Evolutionary conservation across 768 basidiomycete species (phyloP), one percentile per base, ranked within the genome.

Genomic region (Botryobasidium botryosum): DNA sequence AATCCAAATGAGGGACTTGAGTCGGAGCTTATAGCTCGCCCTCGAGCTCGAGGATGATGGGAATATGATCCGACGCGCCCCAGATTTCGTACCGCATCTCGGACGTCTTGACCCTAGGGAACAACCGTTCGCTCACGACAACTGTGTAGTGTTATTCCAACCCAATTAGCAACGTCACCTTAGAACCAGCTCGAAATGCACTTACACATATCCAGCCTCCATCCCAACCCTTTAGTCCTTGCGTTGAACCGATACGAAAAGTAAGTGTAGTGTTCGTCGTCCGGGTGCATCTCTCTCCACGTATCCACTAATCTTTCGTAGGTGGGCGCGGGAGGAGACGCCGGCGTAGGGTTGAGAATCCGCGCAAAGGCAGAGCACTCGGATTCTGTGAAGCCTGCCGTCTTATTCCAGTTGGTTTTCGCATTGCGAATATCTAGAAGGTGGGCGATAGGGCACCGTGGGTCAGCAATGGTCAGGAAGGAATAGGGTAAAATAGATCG

Each of bases 61-160:
- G 87, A 50, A 80, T 72, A 57, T 88, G 85, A 55, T 88, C 86
- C 24, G 82, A 86, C 27, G 83, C 85, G 10, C 86, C 85, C 43
- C 82, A 88, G 41, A 86, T 80, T 54, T 84, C 82, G 50, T 70
- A 71, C 32, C 86, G 68, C 46, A 90, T 88, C 60, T 87, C 86
- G 56, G 86, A 90, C 72, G 72, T 68, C 63, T 77, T 78, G 35
- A 77, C 78, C 24, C 68, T 67, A 18, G 73, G 68, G 10, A 61
- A 57, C 18, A 88, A 62, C 26, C 78, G 69, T 56, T 85, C 74
- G 56, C 82, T 86, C 43, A 80, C 50, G 28, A 90, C 72, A 57
- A 81, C 85, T 88, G 54, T 3, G 17, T 17, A 5, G 36, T 26
- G 25, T 44, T 33, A 40, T 40, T 24, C 17, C 29, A 40, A 17